Base-by-base conservation (phyloP, 2,329 filamentous ascomycete species). In the Penicillium sp. region DNA sequence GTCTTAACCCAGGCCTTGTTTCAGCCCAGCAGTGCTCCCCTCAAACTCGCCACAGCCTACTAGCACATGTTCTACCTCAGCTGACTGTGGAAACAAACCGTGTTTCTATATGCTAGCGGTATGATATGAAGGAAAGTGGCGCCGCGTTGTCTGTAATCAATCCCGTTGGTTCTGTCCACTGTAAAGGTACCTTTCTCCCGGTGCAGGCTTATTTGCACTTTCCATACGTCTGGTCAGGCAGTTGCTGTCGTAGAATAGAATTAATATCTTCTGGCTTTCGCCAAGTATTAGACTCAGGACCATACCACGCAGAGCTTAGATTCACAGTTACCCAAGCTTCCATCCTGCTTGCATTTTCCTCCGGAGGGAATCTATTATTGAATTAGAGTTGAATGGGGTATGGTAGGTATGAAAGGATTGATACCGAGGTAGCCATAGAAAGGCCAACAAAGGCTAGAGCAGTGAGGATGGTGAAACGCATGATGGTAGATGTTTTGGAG, bases 291-390 rank as follows among this genome's bases (percentile, higher is more conserved):
- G 22, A 7, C 7, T 4, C 18, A 2, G 18, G 40, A 16, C 7
- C 42, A 35, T 56, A 56, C 53, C 34, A 51, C 32, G 14, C 53
- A 56, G 22, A 56, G 31, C n/a, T 50, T 50, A 13, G 46, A 51
- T 24, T 50, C 24, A 20, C 53, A 56, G 24, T 40, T 56, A 8
- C 53, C 53, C 47, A 56, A 40, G 40, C 47, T 51, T 45, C 53
- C 53, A 34, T 56, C 53, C 26, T 56, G 50, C 53, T 56, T 56
- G 53, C 53, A 56, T 14, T 40, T 18, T 32, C 34, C 46, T 13
- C 53, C 53, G 9, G 53, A 38, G 16, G 47, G 46, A 40, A 56
- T 51, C 53, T 56, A 14, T 26, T 5, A 18, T 42, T 35, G 11
- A 24, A 24, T 53, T 46, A 56, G 46, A 9, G 7, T 16, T 31